Percentiles rank a stretch among this genome's conserved stretches.
Conservation (phyloP, 352 stramenopile genomes). For the Phytophthora meadii region DNA sequence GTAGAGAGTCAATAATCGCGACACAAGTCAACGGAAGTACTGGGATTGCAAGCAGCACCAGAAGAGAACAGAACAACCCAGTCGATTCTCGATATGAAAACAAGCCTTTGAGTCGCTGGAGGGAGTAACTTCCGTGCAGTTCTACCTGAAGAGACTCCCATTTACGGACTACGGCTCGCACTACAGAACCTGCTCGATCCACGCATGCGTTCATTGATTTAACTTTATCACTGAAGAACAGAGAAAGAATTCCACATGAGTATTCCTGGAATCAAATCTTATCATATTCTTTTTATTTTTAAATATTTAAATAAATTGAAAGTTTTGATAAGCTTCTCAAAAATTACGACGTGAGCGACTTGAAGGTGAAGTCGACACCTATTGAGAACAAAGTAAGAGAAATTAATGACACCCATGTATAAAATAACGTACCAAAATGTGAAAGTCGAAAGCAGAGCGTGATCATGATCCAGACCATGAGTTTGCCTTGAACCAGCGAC, state of each 20-base stretch:
- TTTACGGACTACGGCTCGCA: slow-evolving; percentile 14
- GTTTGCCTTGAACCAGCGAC: slow-evolving; percentile 1
- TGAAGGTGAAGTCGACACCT: slow-evolving; percentile 4
- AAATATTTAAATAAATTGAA: too few relatives aligned
- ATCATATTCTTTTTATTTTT: too few relatives aligned
- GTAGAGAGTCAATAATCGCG: slow-evolving; percentile 15
- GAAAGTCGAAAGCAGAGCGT: slow-evolving; percentile 1
- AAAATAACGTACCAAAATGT: neutral
- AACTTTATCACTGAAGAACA: too few relatives aligned
- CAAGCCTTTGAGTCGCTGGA: slow-evolving; percentile 13
- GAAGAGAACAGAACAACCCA: slow-evolving; percentile 3
- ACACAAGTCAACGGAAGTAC: slow-evolving; percentile 12
- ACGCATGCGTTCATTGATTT: neutral
- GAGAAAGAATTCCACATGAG: too few relatives aligned
- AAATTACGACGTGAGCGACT: neutral
- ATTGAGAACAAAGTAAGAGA: neutral
- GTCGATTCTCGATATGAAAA: slow-evolving; percentile 13
- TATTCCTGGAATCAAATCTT: too few relatives aligned
- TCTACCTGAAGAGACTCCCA: slow-evolving; percentile 33
- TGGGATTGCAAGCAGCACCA: slow-evolving; percentile 4
- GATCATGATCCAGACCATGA: slow-evolving; percentile 6
- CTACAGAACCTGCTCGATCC: slow-evolving; percentile 2
- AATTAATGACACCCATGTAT: neutral
- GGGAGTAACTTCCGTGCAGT: slow-evolving; percentile 26
- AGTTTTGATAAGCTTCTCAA: too few relatives aligned